A percentile compares a stretch with the other conserved stretches of the same genome.
Evolutionary conservation across 805 yeast genomes (phyloP).

Genomic region (Metschnikowia arizonensis): DNA sequence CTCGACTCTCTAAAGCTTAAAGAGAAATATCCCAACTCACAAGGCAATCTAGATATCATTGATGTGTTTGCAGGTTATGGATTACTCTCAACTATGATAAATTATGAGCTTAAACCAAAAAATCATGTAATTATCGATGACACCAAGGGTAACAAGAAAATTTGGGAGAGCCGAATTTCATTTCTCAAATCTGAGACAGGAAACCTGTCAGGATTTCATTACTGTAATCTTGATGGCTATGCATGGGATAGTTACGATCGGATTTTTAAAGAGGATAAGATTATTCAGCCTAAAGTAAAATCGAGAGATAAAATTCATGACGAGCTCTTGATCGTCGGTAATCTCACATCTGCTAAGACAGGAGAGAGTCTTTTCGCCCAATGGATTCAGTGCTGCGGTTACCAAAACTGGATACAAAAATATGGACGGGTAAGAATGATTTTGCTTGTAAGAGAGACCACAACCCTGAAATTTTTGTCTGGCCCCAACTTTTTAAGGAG

Average conservation of each 20-base stretch:
- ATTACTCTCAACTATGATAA: slow-evolving; percentile 57
- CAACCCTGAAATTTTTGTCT: slow-evolving; percentile 57
- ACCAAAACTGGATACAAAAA: slow-evolving; percentile 69
- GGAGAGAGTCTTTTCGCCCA: slow-evolving; percentile 73
- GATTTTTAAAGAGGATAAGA: slow-evolving; percentile 44
- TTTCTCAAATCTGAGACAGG: slow-evolving; percentile 22
- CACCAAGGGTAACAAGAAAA: slow-evolving; percentile 24
- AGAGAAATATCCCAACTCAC: slow-evolving; percentile 30
- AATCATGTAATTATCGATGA: slow-evolving; percentile 63
- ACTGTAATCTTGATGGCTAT: slow-evolving; percentile 50
- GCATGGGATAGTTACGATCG: slow-evolving; percentile 59
- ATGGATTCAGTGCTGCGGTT: slow-evolving; percentile 64
- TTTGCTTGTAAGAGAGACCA: slow-evolving; percentile 57
- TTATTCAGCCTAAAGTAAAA: slow-evolving; percentile 29
- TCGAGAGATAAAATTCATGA: slow-evolving; percentile 44
- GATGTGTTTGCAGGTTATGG: slow-evolving; percentile 62
- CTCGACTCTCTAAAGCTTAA: slow-evolving; percentile 46
- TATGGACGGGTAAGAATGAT: slow-evolving; percentile 73
- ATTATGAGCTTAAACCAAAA: slow-evolving; percentile 56
- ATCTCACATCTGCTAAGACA: slow-evolving; percentile 45
- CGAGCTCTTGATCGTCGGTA: slow-evolving; percentile 55
- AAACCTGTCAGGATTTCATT: slow-evolving; percentile 31
- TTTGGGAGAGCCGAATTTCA: slow-evolving; percentile 29
- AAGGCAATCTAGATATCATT: slow-evolving; percentile 44
- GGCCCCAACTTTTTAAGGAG: slow-evolving; percentile 49